Conservation (phyloP, 495 filamentous ascomycete genomes). For the Hyaloscypha bicolor region DNA sequence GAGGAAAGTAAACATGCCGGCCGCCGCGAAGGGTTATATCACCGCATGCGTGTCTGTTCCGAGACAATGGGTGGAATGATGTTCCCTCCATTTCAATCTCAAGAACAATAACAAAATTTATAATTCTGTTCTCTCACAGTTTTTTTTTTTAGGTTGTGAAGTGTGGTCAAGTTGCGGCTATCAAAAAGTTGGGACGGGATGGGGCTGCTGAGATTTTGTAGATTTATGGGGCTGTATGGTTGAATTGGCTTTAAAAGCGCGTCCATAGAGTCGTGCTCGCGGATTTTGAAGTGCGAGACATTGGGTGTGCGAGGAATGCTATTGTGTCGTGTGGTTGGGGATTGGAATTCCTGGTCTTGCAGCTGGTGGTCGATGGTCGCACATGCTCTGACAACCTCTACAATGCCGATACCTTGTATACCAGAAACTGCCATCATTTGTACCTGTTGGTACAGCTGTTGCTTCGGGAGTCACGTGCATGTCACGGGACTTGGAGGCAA, state of each 20-base stretch:
- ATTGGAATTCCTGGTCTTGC: not conserved
- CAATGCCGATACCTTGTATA: no score
- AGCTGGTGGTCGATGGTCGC: not conserved
- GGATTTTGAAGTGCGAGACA: not conserved
- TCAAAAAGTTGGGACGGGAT: not conserved
- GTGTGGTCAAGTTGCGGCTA: not conserved
- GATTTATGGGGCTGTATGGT: not conserved
- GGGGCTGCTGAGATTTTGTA: not conserved
- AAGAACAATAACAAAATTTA: not conserved
- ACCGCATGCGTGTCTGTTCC: not conserved
- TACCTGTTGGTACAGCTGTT: no score
- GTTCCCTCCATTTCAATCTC: not conserved
- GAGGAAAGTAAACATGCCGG: not conserved
- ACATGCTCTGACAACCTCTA: no score
- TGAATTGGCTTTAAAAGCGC: not conserved
- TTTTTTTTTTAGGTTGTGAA: not conserved
- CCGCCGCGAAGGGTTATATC: not conserved
- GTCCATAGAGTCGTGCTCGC: not conserved
- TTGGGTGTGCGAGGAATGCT: not conserved
- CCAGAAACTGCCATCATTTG: no score
- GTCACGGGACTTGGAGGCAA: no score
- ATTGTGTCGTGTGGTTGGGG: not conserved
- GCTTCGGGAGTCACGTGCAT: no score
- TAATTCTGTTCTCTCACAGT: not conserved
- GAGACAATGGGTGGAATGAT: not conserved